Evolutionary conservation across 352 stramenopile species (phyloP).

Genomic region (Pythium pyrilobum): DNA sequence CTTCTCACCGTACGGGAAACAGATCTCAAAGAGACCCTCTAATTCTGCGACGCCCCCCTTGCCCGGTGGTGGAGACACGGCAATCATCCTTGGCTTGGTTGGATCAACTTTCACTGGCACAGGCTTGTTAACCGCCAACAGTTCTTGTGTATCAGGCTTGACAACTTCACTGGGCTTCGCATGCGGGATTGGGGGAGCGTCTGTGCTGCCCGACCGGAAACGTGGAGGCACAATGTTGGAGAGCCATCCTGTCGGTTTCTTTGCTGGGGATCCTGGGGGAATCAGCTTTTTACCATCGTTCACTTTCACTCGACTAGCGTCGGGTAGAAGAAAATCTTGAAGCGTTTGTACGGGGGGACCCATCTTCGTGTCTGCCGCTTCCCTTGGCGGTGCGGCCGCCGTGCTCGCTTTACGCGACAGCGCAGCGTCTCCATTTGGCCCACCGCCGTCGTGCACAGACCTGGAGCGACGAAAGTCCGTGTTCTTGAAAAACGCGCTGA

Average conservation of each 20-base stretch:
- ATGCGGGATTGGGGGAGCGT: constrained; percentile 7
- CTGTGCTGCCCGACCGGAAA: constrained; percentile 11
- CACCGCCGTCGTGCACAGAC: constrained; percentile 3
- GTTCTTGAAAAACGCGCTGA: constrained; percentile 31
- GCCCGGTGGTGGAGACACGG: constrained; percentile 36
- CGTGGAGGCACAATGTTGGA: constrained; percentile 22
- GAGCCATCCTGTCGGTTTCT: constrained; percentile 12
- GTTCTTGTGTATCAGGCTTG: background rate
- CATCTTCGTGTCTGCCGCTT: background rate
- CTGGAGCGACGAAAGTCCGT: constrained; percentile 38
- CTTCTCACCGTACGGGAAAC: constrained; percentile 63
- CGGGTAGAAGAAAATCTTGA: background rate
- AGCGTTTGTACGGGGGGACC: background rate
- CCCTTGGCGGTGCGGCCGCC: constrained; percentile 17
- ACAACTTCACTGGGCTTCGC: background rate
- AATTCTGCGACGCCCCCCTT: constrained; percentile 41
- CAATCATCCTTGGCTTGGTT: constrained; percentile 39
- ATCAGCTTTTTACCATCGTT: background rate
- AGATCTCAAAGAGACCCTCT: constrained; percentile 66
- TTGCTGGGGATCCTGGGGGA: constrained; percentile 18
- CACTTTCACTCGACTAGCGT: background rate
- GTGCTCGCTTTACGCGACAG: constrained; percentile 4
- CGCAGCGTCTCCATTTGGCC: background rate
- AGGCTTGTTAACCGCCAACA: constrained; percentile 1
- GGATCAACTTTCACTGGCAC: background rate